A percentile compares a stretch with the other conserved stretches of the same genome.
phyloP scores from a whole-genome alignment of 2,329 filamentous ascomycete species.

The Lasiodiplodia sp. region DNA sequence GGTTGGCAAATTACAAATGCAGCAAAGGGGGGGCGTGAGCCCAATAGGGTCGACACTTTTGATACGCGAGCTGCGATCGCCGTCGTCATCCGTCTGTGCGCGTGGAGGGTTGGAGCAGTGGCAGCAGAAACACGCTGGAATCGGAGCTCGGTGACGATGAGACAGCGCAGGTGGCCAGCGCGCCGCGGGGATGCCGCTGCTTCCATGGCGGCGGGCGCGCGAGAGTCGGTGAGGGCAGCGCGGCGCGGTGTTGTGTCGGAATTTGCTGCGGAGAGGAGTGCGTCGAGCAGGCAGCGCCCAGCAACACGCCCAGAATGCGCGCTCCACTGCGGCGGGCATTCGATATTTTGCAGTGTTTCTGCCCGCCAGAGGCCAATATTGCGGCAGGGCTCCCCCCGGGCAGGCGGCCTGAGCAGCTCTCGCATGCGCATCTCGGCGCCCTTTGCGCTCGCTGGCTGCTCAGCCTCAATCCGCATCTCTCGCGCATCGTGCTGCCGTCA shows the following conservation, averaged over 20 bases:
- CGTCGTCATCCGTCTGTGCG: slow-evolving; percentile 23
- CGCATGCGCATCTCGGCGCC: slow-evolving; percentile 26
- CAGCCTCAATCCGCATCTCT: slow-evolving; percentile 28
- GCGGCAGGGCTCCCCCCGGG: slow-evolving; percentile 20
- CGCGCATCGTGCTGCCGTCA: slow-evolving; percentile 11
- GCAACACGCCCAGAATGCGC: slow-evolving; percentile 28
- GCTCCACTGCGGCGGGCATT: slow-evolving; percentile 27
- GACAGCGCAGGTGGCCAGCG: slow-evolving; percentile 22
- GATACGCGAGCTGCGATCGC: slow-evolving; percentile 27
- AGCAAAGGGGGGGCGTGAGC: slow-evolving; percentile 1
- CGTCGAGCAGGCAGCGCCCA: slow-evolving; percentile 15
- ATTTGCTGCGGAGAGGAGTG: slow-evolving; percentile 26
- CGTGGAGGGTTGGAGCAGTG: slow-evolving; percentile 5
- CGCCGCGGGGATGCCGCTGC: slow-evolving; percentile 26
- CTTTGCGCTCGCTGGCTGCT: slow-evolving; percentile 25
- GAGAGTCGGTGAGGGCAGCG: slow-evolving; percentile 18
- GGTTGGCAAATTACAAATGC: slow-evolving; percentile 29
- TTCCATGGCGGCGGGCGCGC: slow-evolving; percentile 16
- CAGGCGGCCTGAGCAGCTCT: slow-evolving; percentile 21
- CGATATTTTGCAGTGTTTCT: slow-evolving; percentile 9
- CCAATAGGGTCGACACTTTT: slow-evolving; percentile 21
- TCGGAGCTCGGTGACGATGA: slow-evolving; percentile 9
- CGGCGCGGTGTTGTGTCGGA: slow-evolving; percentile 8
- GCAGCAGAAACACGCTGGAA: slow-evolving; percentile 15
- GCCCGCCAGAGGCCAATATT: slow-evolving; percentile 22